Evolutionary conservation across 148 eudicot genomes (phyloP).

Genomic region (Simmondsia chinensis): DNA sequence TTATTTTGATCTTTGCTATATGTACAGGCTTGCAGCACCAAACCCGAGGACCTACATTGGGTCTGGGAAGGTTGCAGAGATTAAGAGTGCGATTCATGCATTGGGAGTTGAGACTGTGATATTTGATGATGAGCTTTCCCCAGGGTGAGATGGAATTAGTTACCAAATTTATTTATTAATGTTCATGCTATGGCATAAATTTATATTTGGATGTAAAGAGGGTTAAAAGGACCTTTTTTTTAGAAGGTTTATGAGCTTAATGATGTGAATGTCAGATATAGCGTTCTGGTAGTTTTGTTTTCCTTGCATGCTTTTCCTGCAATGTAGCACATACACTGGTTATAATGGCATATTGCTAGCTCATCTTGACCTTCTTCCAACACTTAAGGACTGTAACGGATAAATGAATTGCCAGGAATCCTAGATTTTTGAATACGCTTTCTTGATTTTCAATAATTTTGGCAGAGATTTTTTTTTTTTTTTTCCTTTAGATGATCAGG

Average conservation of each 20-base stretch:
- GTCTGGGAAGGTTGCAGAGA: slow-evolving; percentile 92
- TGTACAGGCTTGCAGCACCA: slow-evolving; percentile 59
- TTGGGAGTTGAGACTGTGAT: slow-evolving; percentile 85
- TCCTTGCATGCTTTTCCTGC: background rate
- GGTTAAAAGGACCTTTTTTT: too few species aligned
- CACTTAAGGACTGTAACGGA: background rate
- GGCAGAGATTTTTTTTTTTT: too few species aligned
- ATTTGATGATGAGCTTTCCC: slow-evolving; percentile 95
- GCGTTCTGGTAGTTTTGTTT: too few species aligned
- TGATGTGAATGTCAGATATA: too few species aligned
- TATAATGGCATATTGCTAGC: background rate
- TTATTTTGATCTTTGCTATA: slow-evolving; percentile 5
- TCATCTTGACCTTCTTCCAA: background rate
- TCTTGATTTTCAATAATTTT: too few species aligned
- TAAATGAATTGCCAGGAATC: background rate
- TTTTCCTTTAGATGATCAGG: too few species aligned
- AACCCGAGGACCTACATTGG: slow-evolving; percentile 87
- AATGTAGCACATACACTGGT: background rate
- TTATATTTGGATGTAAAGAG: too few species aligned
- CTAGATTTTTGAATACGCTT: too few species aligned
- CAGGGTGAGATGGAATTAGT: slow-evolving; percentile 51
- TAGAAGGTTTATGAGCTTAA: too few species aligned
- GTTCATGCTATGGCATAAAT: too few species aligned
- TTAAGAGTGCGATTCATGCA: slow-evolving; percentile 79
- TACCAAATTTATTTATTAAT: background rate